Conservation (phyloP, 1,284 basidiomycete species). For the Trametes versicolor region DNA sequence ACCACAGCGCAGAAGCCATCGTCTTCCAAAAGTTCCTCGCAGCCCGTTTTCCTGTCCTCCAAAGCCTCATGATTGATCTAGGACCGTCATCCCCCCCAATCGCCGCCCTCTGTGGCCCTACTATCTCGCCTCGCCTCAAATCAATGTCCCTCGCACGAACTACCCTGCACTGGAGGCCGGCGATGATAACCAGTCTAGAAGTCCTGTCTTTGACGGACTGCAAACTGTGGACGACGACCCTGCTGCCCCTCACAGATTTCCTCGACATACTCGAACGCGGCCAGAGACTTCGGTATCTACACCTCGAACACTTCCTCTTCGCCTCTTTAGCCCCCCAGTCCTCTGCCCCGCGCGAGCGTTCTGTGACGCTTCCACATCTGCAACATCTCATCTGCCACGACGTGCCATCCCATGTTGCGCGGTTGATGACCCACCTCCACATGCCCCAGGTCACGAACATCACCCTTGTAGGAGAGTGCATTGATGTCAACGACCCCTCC, state of each 20-base stretch:
- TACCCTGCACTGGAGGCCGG: not conserved
- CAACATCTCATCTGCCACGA: not conserved
- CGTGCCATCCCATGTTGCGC: not conserved
- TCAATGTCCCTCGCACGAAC: not conserved
- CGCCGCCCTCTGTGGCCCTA: no score
- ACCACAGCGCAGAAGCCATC: no score
- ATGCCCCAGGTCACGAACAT: no score
- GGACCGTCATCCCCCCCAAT: no score
- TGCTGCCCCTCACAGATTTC: not conserved
- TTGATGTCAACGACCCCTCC: no score
- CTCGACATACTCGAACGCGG: slow-evolving; percentile 1
- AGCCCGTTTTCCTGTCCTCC: no score
- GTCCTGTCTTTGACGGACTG: not conserved
- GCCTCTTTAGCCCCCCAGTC: not conserved
- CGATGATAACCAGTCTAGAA: not conserved
- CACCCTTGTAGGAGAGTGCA: no score
- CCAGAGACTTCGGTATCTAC: not conserved
- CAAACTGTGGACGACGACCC: not conserved
- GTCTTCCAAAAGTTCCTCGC: no score
- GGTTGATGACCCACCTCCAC: no score
- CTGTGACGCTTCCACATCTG: not conserved
- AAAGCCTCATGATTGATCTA: no score
- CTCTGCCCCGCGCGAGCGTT: not conserved
- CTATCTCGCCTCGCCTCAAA: not conserved
- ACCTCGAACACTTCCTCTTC: not conserved